Conservation (phyloP, 306 rosid genomes). For the Begonia fuchsioides region DNA sequence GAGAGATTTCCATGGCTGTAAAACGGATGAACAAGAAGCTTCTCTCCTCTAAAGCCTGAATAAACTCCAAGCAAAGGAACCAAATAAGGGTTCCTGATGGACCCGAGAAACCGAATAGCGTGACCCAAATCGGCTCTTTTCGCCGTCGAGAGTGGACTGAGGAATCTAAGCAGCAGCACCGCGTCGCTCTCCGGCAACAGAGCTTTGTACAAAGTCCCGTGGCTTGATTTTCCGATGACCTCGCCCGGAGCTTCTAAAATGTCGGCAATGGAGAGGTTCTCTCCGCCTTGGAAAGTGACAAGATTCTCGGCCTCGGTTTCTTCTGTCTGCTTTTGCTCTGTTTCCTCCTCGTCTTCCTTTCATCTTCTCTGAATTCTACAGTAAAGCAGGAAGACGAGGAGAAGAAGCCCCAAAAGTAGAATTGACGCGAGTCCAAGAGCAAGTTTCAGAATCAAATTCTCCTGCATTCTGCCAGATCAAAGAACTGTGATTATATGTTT, state of each 20-base stretch:
- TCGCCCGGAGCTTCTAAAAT: conserved; percentile 95
- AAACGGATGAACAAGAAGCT: conserved; percentile 86
- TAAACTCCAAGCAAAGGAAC: conserved; percentile 84
- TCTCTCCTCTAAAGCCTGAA: conserved; percentile 90
- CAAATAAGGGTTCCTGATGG: conserved; percentile 61
- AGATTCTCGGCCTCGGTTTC: conserved; percentile 36
- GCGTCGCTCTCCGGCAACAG: conserved; percentile 49
- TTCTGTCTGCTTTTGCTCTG: conserved; percentile 24
- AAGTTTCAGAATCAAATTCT: conserved; percentile 30
- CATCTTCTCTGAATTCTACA: conserved; percentile 15
- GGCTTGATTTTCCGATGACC: conserved; percentile 82
- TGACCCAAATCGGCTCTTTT: conserved; percentile 45
- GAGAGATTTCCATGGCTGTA: conserved; percentile 55
- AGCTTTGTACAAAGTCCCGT: conserved; percentile 82
- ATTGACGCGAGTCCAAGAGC: conserved; percentile 26
- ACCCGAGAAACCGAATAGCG: conserved; percentile 48
- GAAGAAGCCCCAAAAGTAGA: conserved; percentile 24
- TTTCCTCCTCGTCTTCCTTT: conserved; percentile 47
- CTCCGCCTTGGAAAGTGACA: conserved; percentile 53
- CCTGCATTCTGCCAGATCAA: conserved; percentile 18
- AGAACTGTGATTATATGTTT: neutral
- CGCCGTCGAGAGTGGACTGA: conserved; percentile 65
- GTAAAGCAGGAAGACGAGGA: conserved; percentile 25
- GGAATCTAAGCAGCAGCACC: conserved; percentile 67
- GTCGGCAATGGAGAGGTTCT: conserved; percentile 58